Evolutionary conservation across 371 early-diverging fungal genomes (phyloP).

Genomic region (Mucor sp.): DNA sequence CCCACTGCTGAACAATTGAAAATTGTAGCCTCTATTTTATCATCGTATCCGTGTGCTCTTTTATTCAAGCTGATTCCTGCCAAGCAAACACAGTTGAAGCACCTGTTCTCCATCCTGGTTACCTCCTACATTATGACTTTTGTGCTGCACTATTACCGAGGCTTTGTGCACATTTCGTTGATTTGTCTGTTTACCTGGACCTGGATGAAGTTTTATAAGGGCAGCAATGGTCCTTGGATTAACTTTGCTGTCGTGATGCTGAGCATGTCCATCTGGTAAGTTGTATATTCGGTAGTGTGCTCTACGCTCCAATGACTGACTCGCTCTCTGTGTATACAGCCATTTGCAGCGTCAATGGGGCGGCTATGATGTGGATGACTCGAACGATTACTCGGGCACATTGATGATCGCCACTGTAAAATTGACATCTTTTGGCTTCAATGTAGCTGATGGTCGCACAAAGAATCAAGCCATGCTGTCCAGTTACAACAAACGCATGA

Average conservation of each 20-base stretch:
- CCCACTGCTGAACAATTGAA: slow-evolving; percentile 52
- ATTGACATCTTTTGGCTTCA: slow-evolving; percentile 80
- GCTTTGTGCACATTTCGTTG: slow-evolving; percentile 61
- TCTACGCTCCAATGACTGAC: background rate
- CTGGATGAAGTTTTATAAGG: slow-evolving; percentile 43
- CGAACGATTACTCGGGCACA: slow-evolving; percentile 78
- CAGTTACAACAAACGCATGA: slow-evolving; percentile 60
- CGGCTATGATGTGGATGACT: slow-evolving; percentile 38
- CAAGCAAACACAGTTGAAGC: slow-evolving; percentile 50
- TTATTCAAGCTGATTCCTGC: slow-evolving; percentile 53
- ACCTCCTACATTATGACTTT: slow-evolving; percentile 57
- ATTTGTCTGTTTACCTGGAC: slow-evolving; percentile 57
- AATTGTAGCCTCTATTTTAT: slow-evolving; percentile 45
- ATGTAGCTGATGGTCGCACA: slow-evolving; percentile 64
- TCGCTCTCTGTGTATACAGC: slow-evolving; percentile 25
- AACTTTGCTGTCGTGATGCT: slow-evolving; percentile 69
- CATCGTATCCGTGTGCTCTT: slow-evolving; percentile 53
- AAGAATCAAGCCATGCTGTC: slow-evolving; percentile 36
- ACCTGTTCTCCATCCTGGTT: slow-evolving; percentile 69
- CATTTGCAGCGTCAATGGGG: slow-evolving; percentile 56
- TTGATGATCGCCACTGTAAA: slow-evolving; percentile 91
- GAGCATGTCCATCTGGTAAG: slow-evolving; percentile 71
- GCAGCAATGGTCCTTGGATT: slow-evolving; percentile 57
- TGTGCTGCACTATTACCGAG: slow-evolving; percentile 57
- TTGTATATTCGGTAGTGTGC: too few species aligned